Conservation (phyloP, 805 yeast genomes). For the Candida multigemmis region DNA sequence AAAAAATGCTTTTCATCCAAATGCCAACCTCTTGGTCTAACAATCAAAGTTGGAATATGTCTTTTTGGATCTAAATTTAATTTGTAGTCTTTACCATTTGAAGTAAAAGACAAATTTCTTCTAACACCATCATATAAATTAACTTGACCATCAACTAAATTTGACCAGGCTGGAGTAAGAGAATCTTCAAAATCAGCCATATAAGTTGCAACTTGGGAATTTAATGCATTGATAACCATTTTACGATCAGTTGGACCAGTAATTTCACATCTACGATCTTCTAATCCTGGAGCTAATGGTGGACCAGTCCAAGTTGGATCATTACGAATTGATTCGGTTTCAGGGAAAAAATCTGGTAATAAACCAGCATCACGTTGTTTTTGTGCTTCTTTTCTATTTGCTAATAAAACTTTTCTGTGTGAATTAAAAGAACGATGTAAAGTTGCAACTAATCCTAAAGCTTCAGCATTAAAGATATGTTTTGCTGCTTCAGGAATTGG, state of each 20-base stretch:
- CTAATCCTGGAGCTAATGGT: constrained; percentile 61
- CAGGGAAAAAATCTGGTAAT: constrained; percentile 55
- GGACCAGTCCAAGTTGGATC: constrained; percentile 74
- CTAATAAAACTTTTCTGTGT: constrained; percentile 49
- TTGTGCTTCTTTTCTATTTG: constrained; percentile 56
- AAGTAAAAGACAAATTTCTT: constrained; percentile 38
- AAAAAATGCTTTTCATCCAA: constrained; percentile 63
- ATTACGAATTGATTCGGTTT: constrained; percentile 60
- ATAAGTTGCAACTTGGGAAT: constrained; percentile 70
- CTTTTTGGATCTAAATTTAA: constrained; percentile 38
- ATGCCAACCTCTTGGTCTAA: constrained; percentile 88
- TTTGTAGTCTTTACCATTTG: constrained; percentile 36
- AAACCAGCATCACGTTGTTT: constrained; percentile 52
- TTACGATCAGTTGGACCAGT: constrained; percentile 83
- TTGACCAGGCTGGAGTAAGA: constrained; percentile 76
- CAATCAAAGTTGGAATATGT: constrained; percentile 69
- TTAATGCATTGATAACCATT: constrained; percentile 76
- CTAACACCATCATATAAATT: constrained; percentile 71
- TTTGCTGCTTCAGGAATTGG: constrained; percentile 38
- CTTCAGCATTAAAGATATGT: constrained; percentile 51
- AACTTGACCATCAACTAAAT: constrained; percentile 74
- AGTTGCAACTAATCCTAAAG: constrained; percentile 61
- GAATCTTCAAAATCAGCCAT: constrained; percentile 87
- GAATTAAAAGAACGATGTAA: constrained; percentile 66
- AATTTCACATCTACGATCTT: constrained; percentile 70